Conservation (phyloP, 306 rosid species). For the Senna tora region DNA sequence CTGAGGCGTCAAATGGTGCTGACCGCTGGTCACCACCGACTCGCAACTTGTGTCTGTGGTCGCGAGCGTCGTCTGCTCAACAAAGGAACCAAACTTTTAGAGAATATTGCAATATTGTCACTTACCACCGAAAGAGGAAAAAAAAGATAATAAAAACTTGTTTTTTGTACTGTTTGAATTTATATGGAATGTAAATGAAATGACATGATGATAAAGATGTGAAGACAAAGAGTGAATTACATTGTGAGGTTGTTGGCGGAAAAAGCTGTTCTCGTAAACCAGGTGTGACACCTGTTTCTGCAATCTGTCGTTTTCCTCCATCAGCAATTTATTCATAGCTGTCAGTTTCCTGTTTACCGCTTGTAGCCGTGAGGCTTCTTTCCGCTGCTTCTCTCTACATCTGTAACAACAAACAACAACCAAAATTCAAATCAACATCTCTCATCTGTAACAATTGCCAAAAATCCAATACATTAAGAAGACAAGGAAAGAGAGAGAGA, state of each 20-base stretch:
- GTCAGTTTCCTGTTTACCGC: slow-evolving; percentile 92
- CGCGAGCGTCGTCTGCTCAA: slow-evolving; percentile 66
- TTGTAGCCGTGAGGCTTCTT: slow-evolving; percentile 92
- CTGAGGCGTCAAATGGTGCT: slow-evolving; percentile 87
- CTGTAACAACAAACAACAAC: slow-evolving; percentile 41
- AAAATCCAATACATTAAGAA: not conserved
- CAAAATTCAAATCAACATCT: not conserved
- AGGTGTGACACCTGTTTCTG: slow-evolving; percentile 97
- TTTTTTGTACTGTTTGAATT: not conserved
- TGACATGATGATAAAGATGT: not conserved
- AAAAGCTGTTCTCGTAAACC: slow-evolving; percentile 87
- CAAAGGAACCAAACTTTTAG: slow-evolving; percentile 9
- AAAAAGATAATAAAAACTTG: not conserved
- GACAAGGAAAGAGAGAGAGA: not conserved
- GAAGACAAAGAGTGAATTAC: slow-evolving; percentile 48
- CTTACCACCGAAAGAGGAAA: not conserved
- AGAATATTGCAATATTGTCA: not conserved
- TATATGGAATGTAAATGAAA: not conserved
- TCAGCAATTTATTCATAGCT: slow-evolving; percentile 90
- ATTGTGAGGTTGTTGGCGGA: slow-evolving; percentile 93
- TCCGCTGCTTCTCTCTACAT: slow-evolving; percentile 98
- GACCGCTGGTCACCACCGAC: slow-evolving; percentile 95
- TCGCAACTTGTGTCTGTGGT: slow-evolving; percentile 96
- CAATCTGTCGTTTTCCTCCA: slow-evolving; percentile 98
- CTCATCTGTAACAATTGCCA: not conserved